Conservation (phyloP, 345 rosid genomes). For the Odontarrhena argentea region DNA sequence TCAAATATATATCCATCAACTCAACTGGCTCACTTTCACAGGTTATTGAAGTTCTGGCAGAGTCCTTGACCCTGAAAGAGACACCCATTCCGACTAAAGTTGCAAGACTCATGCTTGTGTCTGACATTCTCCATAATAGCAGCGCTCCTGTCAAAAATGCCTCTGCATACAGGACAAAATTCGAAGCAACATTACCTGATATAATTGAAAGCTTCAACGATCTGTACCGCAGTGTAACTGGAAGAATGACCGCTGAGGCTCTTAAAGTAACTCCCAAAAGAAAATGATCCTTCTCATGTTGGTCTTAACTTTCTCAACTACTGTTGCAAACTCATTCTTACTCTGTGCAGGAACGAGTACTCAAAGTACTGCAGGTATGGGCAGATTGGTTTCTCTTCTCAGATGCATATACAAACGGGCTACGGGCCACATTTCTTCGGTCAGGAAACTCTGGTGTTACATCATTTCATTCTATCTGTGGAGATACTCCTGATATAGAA, state of each 20-base stretch:
- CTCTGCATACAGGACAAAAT: slow-evolving; percentile 91
- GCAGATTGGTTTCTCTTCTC: slow-evolving; percentile 95
- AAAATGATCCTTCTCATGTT: slow-evolving; percentile 9
- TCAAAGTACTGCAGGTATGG: slow-evolving; percentile 94
- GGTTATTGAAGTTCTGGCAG: slow-evolving; percentile 89
- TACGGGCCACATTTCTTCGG: slow-evolving; percentile 84
- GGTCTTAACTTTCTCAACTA: not conserved
- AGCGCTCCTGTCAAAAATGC: slow-evolving; percentile 97
- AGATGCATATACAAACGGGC: slow-evolving; percentile 88
- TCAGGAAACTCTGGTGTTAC: slow-evolving; percentile 73
- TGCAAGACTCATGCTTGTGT: slow-evolving; percentile 52
- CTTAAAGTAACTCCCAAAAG: slow-evolving; percentile 59
- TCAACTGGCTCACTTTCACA: slow-evolving; percentile 35
- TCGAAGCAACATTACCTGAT: slow-evolving; percentile 81
- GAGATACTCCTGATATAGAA: slow-evolving; percentile 72
- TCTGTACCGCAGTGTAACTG: slow-evolving; percentile 76
- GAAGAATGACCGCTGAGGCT: slow-evolving; percentile 93
- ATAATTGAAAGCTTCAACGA: slow-evolving; percentile 96
- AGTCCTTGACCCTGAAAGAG: slow-evolving; percentile 83
- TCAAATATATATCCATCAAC: no score
- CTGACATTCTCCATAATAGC: slow-evolving; percentile 76
- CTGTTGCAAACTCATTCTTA: slow-evolving; percentile 22
- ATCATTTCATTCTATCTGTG: slow-evolving; percentile 73
- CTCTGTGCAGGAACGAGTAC: slow-evolving; percentile 72
- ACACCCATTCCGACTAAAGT: slow-evolving; percentile 87